Conservation (phyloP, 495 filamentous ascomycete genomes). For the Staphylotrichum tortipilum region DNA sequence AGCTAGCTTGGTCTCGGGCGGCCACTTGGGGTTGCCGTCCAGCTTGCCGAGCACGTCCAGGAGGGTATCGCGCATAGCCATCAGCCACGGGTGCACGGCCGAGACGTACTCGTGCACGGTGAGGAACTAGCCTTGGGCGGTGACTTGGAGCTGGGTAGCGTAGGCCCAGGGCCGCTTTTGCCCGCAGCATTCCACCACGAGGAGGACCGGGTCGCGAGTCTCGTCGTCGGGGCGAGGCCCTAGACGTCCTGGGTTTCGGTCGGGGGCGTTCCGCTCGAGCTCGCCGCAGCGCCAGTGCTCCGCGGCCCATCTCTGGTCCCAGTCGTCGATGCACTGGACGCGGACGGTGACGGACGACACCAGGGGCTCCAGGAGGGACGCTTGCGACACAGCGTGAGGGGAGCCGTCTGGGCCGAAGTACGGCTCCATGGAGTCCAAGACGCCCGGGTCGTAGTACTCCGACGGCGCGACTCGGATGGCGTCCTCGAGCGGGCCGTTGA, state of each 20-base stretch:
- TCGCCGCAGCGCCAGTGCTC: background rate
- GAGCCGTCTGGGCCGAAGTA: slow-evolving; percentile 1
- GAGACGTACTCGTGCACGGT: slow-evolving; percentile 1
- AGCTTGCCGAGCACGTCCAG: background rate
- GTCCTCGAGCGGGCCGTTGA: background rate
- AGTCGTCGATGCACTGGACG: background rate
- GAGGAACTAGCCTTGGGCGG: background rate
- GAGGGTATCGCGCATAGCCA: slow-evolving; percentile 1
- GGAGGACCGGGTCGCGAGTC: background rate
- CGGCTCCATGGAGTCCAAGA: background rate
- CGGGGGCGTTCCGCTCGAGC: too few relatives aligned
- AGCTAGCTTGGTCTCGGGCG: slow-evolving; percentile 1
- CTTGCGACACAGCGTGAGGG: background rate
- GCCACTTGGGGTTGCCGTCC: background rate
- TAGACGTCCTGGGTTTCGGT: background rate
- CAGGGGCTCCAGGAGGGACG: background rate
- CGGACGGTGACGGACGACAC: background rate
- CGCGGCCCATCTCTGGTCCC: background rate
- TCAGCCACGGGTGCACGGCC: slow-evolving; percentile 1
- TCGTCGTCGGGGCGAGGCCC: slow-evolving; percentile 1
- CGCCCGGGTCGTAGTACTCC: slow-evolving; percentile 1
- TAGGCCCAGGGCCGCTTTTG: slow-evolving; percentile 1
- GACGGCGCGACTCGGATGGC: background rate
- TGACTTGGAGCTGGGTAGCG: background rate
- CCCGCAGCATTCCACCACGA: slow-evolving; percentile 1